These are phyloP conservation scores for Cubamyces sp. DNA, from an alignment of 768 basidiomycete species.

Conservation along the genomic window DNA sequence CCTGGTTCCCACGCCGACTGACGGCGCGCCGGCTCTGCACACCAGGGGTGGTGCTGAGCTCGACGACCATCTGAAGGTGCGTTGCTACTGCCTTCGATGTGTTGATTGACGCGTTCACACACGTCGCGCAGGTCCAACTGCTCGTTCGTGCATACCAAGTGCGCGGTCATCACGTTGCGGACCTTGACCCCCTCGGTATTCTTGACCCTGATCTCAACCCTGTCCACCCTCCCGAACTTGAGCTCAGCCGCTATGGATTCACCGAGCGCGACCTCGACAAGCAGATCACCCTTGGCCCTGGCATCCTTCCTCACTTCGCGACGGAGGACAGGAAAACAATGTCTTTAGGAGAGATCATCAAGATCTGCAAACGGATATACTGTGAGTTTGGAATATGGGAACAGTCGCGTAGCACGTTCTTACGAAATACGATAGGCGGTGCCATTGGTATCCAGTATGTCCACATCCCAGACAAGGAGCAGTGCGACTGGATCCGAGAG, in stretches of 20 bases:
- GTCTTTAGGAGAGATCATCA: conserved; percentile 90
- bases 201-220: conserved; percentile 85
- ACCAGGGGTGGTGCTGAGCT: conserved; percentile 68
- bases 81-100: neutral
- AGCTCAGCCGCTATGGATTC: conserved; percentile 94
- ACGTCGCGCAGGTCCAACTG: conserved; percentile 78
- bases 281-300: conserved; percentile 92
- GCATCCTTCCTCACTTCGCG: conserved; percentile 95
- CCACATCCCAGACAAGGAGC: conserved; percentile 97
- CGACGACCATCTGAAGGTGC: conserved; percentile 92
- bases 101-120: neutral
- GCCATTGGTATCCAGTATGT: conserved; percentile 89
- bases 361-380: conserved; percentile 88
- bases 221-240: conserved; percentile 83
- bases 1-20: conserved; percentile 66
- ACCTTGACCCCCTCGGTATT: conserved; percentile 95
- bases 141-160: conserved; percentile 99
- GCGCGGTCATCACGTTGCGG: conserved; percentile 94
- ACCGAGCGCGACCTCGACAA: conserved; percentile 93
- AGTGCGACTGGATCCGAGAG: conserved; percentile 99
- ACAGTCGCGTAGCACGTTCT: too few relatives aligned
- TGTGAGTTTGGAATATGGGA: conserved; percentile 43
- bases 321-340: conserved; percentile 85
- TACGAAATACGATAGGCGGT: conserved; percentile 39
- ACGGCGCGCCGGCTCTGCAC: conserved; percentile 29